These are phyloP conservation scores for Pseudoperonospora humuli DNA, from an alignment of 352 stramenopile species.

Conservation along the genomic window DNA sequence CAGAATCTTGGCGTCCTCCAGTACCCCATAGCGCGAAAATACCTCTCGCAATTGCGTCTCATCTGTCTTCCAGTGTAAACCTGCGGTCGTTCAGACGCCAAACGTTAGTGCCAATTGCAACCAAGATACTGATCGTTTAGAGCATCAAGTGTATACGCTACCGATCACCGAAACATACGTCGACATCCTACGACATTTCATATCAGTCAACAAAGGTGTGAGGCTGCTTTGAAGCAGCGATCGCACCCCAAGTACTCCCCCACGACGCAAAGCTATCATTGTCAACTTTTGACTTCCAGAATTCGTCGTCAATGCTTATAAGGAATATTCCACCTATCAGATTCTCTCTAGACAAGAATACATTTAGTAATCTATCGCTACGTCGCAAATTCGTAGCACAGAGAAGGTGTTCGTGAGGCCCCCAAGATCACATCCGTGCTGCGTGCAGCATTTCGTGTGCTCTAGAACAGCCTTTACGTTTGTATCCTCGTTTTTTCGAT, in stretches of 20 bases:
- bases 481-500: not conserved
- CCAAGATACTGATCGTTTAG: not conserved
- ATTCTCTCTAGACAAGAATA: conserved; percentile 6
- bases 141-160: conserved; percentile 8
- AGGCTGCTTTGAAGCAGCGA: conserved; percentile 8
- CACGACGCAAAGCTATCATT: conserved; percentile 5
- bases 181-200: conserved; percentile 18
- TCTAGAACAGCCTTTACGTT: conserved; percentile 3
- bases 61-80: conserved; percentile 80
- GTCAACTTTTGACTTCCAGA: conserved; percentile 2
- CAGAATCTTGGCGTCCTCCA: conserved; percentile 52
- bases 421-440: not conserved
- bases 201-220: not conserved
- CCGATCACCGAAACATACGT: conserved; percentile 54
- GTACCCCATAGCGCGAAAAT: conserved; percentile 42
- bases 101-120: conserved; percentile 10
- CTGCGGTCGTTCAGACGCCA: conserved; percentile 13
- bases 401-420: conserved; percentile 4
- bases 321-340: not conserved
- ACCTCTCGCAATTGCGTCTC: conserved; percentile 53
- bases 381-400: conserved; percentile 1
- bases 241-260: conserved; percentile 11
- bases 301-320: conserved; percentile 6
- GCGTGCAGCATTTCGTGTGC: not conserved
- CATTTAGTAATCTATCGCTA: conserved; percentile 19